A percentile compares a stretch with the other conserved stretches of the same genome.
These are phyloP conservation scores for Pleodorina starrii DNA, from an alignment of 139 green algal species.

Conservation along the genomic window DNA sequence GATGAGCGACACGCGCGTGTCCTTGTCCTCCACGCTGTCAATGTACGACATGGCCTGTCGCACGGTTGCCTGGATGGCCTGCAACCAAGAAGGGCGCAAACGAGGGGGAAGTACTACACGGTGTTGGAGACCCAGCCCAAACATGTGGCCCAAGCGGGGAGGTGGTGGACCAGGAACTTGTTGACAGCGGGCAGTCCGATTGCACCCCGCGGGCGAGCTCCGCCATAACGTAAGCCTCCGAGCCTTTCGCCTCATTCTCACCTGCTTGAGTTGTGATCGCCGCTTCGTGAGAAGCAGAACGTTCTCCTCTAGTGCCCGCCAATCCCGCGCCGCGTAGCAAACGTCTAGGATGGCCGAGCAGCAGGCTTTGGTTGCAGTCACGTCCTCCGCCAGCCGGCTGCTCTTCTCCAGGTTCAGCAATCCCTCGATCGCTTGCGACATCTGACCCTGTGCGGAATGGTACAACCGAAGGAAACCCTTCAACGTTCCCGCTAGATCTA, in stretches of 20 bases:
- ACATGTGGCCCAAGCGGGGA: too few relatives aligned
- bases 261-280: constrained; percentile 96
- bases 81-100: constrained; percentile 1
- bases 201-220: too few relatives aligned
- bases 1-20: constrained; percentile 91
- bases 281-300: constrained; percentile 96
- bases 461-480: too few relatives aligned
- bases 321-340: constrained; percentile 83
- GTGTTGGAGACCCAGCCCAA: too few relatives aligned
- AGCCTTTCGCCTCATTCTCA: constrained; percentile 28
- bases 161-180: too few relatives aligned
- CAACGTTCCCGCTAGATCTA: background rate
- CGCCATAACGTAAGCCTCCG: constrained; percentile 24
- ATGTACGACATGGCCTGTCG: constrained; percentile 93
- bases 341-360: constrained; percentile 91
- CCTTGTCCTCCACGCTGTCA: constrained; percentile 78
- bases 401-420: constrained; percentile 92
- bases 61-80: constrained; percentile 94
- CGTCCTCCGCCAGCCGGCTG: constrained; percentile 87
- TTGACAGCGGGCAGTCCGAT: too few relatives aligned
- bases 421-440: constrained; percentile 75
- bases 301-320: constrained; percentile 94
- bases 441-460: constrained; percentile 48
- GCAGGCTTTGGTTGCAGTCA: constrained; percentile 80
- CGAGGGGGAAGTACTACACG: too few relatives aligned